Evolutionary conservation across 768 basidiomycete species (phyloP).

Genomic region (Leccinum incarnatum): DNA sequence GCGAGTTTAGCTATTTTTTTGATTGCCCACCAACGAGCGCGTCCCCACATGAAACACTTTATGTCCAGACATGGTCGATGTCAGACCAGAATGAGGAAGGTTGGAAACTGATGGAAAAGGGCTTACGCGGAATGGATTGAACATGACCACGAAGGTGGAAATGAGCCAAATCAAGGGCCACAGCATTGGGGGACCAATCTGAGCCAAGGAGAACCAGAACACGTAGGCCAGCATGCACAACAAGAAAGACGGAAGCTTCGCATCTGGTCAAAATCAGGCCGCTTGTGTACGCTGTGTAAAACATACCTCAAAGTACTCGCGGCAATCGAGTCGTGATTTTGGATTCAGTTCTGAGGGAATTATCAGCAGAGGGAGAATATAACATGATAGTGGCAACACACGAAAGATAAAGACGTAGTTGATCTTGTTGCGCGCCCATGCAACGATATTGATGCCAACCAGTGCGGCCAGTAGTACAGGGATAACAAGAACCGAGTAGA

Average conservation of each 20-base stretch:
- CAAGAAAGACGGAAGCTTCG: conserved; percentile 74
- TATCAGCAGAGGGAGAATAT: conserved; percentile 4
- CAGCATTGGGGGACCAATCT: conserved; percentile 63
- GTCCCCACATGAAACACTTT: conserved; percentile 38
- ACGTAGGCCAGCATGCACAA: conserved; percentile 70
- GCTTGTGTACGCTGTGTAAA: conserved; percentile 5
- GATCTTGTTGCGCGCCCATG: conserved; percentile 73
- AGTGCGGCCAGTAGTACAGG: conserved; percentile 75
- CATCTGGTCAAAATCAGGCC: conserved; percentile 2
- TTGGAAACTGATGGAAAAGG: not conserved
- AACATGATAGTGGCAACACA: conserved; percentile 28
- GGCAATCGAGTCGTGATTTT: conserved; percentile 69
- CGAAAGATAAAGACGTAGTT: conserved; percentile 95
- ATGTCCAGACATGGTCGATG: conserved; percentile 35
- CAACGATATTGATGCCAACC: conserved; percentile 76
- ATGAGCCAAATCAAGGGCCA: conserved; percentile 86
- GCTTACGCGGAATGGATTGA: conserved; percentile 72
- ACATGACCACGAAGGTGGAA: conserved; percentile 52
- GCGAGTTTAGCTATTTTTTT: conserved; percentile 60
- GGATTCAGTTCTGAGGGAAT: conserved; percentile 58
- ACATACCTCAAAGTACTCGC: conserved; percentile 69
- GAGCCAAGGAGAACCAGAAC: conserved; percentile 81
- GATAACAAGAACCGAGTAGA: conserved; percentile 76
- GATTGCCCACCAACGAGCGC: conserved; percentile 74
- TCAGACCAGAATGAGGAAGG: not conserved